Evolutionary conservation across 2,329 filamentous ascomycete genomes (phyloP).

Genomic region (Xylaria sp.): DNA sequence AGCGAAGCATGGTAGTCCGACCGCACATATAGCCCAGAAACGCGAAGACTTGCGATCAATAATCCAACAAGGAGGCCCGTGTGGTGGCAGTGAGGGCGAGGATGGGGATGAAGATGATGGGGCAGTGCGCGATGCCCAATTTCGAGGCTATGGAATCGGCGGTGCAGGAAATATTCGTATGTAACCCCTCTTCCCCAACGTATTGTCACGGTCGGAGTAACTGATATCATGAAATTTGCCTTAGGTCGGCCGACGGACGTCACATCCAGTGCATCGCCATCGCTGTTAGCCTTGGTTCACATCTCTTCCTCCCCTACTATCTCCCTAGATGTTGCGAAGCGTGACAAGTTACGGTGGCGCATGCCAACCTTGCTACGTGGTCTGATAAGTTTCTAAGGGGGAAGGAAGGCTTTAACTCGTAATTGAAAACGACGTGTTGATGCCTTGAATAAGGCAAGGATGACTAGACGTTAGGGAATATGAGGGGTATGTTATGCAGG

Average conservation of each 20-base stretch:
- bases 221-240: background rate
- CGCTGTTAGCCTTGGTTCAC: constrained; percentile 5
- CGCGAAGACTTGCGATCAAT: background rate
- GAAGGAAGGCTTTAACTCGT: background rate
- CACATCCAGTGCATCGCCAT: constrained; percentile 11
- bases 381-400: background rate
- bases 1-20: background rate
- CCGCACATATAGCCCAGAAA: background rate
- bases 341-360: constrained; percentile 1
- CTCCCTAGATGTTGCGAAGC: background rate
- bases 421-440: background rate
- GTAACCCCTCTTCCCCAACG: background rate
- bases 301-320: background rate
- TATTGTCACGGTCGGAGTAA: background rate
- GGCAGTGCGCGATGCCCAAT: constrained; percentile 6
- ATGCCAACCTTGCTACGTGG: constrained; percentile 1
- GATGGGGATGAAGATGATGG: background rate
- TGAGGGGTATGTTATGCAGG: background rate
- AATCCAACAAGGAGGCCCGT: background rate
- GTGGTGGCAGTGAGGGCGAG: background rate
- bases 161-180: constrained; percentile 23
- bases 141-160: constrained; percentile 22
- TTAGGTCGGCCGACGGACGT: constrained; percentile 19
- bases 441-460: background rate
- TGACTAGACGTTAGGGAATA: background rate